These are phyloP conservation scores for Paxillus involutus DNA, from an alignment of 768 basidiomycete genomes.

Conservation along the genomic window DNA sequence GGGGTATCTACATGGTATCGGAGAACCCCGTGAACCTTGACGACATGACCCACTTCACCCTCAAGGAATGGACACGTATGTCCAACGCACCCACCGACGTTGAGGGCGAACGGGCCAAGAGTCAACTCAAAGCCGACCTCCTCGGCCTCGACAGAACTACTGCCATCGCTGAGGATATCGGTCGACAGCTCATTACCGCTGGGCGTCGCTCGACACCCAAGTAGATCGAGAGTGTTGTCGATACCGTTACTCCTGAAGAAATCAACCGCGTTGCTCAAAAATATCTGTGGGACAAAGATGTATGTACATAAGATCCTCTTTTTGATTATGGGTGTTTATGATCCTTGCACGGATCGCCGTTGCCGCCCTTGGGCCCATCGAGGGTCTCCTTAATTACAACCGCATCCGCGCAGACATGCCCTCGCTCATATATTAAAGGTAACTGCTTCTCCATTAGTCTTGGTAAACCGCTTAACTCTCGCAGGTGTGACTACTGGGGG, in stretches of 20 bases:
- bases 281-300: conserved; percentile 97
- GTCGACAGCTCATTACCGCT: conserved; percentile 93
- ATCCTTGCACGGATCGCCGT: conserved; percentile 60
- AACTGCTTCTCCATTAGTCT: background rate
- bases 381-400: conserved; percentile 93
- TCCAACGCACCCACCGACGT: conserved; percentile 77
- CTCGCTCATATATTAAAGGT: conserved; percentile 64
- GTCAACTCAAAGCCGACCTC: conserved; percentile 94
- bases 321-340: conserved; percentile 2
- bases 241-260: conserved; percentile 84
- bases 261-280: conserved; percentile 94
- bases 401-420: conserved; percentile 84
- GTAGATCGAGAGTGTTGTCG: conserved; percentile 91
- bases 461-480: background rate
- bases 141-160: conserved; percentile 94
- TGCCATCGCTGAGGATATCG: conserved; percentile 96
- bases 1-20: conserved; percentile 96
- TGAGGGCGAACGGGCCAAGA: conserved; percentile 97
- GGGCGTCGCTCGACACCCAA: conserved; percentile 87
- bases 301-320: conserved; percentile 37
- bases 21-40: conserved; percentile 95
- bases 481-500: background rate
- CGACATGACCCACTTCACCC: conserved; percentile 90
- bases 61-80: conserved; percentile 96
- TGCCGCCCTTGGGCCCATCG: conserved; percentile 86